Evolutionary conservation across 305 asterid species (phyloP), one percentile per base, ranked within the genome.

Genomic region (Withania somnifera): DNA sequence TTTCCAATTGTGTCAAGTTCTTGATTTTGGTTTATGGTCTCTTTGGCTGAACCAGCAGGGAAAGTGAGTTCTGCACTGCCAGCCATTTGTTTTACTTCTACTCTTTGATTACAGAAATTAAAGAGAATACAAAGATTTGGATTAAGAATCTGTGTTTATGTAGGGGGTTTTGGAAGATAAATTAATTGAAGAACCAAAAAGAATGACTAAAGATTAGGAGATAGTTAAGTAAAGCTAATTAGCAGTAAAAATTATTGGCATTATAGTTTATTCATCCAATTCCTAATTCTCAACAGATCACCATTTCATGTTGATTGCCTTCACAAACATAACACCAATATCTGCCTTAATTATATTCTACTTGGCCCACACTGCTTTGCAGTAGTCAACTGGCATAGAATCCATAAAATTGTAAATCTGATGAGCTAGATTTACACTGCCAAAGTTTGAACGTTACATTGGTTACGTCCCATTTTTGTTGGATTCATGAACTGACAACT

Each of bases 241-340:
- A n/a, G 67, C 40, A 34, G 78, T 26, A 20, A 9, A 54, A n/a
- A 64, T 40, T 42, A 71, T 47, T 80, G 34, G 22, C 51, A 13
- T 20, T 75, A 40, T 52, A 47, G 66, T 67, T 24, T 52, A 38
- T 64, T 81, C 34, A 56, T 79, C 66, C 40, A 64, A 71, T 84
- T 89, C 97, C 97, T 90, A 93, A 91, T 90, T 90, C 86, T 84
- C 83, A 93, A 90, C 97, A 40, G 82, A 84, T 84, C 86, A 71
- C 84, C 79, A 71, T 86, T 78, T 85, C 97, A 92, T 92, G 95
- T 86, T 81, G 79, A 87, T 87, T 89, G 95, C 86, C 91, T 91
- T 86, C 84, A 82, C 71, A 85, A 86, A 85, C 86, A 88, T 83
- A 86, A 14, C 63, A 60, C 51, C 63, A 80, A 86, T 75, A 81